Evolutionary conservation across 805 yeast genomes (phyloP).

Genomic region (Sugiyamaella smithiae): DNA sequence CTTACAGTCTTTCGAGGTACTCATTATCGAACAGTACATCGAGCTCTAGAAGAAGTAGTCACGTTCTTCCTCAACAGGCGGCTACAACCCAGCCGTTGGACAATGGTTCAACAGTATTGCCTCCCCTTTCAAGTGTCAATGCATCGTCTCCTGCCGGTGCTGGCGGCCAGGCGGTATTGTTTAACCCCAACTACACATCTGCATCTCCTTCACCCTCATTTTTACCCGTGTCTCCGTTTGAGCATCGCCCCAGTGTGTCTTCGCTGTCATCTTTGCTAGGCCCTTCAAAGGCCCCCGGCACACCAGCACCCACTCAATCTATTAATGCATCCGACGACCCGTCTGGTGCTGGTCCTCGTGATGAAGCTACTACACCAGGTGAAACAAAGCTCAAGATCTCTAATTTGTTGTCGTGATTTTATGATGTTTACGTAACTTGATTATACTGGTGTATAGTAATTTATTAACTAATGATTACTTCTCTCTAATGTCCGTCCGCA

Average conservation of each 20-base stretch:
- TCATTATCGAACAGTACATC: slow-evolving; percentile 23
- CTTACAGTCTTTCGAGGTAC: slow-evolving; percentile 26
- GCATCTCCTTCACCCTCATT: slow-evolving; percentile 13
- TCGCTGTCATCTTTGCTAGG: slow-evolving; percentile 7
- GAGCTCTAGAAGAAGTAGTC: slow-evolving; percentile 23
- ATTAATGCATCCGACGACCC: neutral
- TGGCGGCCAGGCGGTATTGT: slow-evolving; percentile 7
- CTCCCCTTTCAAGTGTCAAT: slow-evolving; percentile 3
- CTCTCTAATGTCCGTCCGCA: neutral
- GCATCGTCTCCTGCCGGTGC: slow-evolving; percentile 3
- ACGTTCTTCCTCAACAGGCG: slow-evolving; percentile 16
- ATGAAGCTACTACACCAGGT: neutral
- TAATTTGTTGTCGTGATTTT: slow-evolving; percentile 22
- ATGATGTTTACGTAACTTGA: slow-evolving; percentile 1
- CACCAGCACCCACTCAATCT: slow-evolving; percentile 2
- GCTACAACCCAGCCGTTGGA: neutral
- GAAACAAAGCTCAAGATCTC: slow-evolving; percentile 23
- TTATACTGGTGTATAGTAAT: slow-evolving; percentile 6
- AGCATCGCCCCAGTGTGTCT: slow-evolving; percentile 7
- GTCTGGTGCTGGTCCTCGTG: neutral
- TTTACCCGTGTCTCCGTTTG: slow-evolving; percentile 4
- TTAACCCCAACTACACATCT: slow-evolving; percentile 12
- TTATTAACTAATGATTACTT: neutral
- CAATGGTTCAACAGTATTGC: slow-evolving; percentile 4
- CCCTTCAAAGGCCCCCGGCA: neutral